Base-by-base conservation (phyloP, 2,329 filamentous ascomycete genomes). In the Furcasterigmium furcatum region DNA sequence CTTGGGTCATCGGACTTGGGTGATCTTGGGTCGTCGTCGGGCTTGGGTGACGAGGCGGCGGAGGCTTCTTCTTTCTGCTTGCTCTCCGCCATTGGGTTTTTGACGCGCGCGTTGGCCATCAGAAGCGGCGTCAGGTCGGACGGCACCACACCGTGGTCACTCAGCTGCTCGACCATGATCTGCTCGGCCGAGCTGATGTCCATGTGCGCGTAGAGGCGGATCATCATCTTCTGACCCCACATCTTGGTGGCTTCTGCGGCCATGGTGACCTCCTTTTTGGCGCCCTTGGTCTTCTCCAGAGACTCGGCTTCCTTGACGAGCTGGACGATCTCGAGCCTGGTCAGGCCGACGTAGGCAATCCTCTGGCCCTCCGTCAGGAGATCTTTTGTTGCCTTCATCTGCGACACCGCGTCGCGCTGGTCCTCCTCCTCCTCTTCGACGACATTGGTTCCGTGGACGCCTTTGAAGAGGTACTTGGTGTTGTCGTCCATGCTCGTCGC, bases 211-310 rank as follows among this genome's bases (percentile, higher is more conserved):
- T 97, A 99, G 12, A 99, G 65, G 20, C 92, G 83, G 49, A 96
- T 83, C 91, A 99, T 99, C 79, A 96, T 95, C 71, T 95, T 95
- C 64, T 99, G 94, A 46, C 88, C 84, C 92, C 92, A 99, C 87
- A 96, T 96, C 65, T 87, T 87, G 71, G 88, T 85, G 29, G 84
- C 80, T 64, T 96, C 94, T 10, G 83, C 71, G 1, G 87, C 81
- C 49, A 85, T 70, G 24, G 80, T 76, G 10, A 91, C 63, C 36
- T 83, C 72, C 63, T 92, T 96, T 66, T 86, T 94, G 2, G 81
- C 78, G 35, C 75, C 79, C 57, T 77, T 88, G 3, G 77, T 83
- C 6, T 54, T 51, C 49, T 83, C 78, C 32, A 91, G 63, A 10
- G 67, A 65, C 46, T 89, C 82, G 44, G 85, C 63, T 25, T 88